These are phyloP conservation scores for Jasminum sambac DNA, from an alignment of 257 asterid species.

Conservation along the genomic window DNA sequence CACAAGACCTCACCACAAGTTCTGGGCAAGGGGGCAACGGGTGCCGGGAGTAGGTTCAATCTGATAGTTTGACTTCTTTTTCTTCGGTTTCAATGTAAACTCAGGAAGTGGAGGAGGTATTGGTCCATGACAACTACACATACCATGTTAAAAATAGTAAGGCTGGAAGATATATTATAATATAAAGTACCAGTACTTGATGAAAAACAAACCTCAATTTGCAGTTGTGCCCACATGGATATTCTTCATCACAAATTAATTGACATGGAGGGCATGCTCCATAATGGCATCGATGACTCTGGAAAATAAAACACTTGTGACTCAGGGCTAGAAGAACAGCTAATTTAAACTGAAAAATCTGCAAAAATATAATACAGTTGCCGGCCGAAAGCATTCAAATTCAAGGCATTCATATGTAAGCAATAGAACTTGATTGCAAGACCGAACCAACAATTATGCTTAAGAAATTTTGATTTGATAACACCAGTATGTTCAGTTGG, in stretches of 20 bases:
- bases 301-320: constrained; percentile 29
- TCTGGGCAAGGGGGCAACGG: constrained; percentile 86
- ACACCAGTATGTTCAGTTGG: not conserved
- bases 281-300: constrained; percentile 97
- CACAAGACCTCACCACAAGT: constrained; percentile 75
- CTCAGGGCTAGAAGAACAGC: constrained; percentile 11
- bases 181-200: constrained; percentile 2
- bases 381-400: not conserved
- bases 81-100: constrained; percentile 84
- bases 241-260: constrained; percentile 66
- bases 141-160: constrained; percentile 20
- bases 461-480: not conserved
- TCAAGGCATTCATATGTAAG: not conserved
- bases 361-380: not conserved
- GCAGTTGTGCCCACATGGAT: constrained; percentile 83
- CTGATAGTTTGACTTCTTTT: constrained; percentile 56
- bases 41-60: constrained; percentile 65
- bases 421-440: not conserved
- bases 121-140: constrained; percentile 88
- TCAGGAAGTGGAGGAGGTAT: constrained; percentile 79
- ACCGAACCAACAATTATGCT: not conserved
- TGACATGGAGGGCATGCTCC: constrained; percentile 91
- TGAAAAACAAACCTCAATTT: constrained; percentile 57
- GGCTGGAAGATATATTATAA: constrained; percentile 19
- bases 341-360: not conserved